Base-by-base conservation (phyloP, 2,329 filamentous ascomycete genomes). In the Xylaria sp. region DNA sequence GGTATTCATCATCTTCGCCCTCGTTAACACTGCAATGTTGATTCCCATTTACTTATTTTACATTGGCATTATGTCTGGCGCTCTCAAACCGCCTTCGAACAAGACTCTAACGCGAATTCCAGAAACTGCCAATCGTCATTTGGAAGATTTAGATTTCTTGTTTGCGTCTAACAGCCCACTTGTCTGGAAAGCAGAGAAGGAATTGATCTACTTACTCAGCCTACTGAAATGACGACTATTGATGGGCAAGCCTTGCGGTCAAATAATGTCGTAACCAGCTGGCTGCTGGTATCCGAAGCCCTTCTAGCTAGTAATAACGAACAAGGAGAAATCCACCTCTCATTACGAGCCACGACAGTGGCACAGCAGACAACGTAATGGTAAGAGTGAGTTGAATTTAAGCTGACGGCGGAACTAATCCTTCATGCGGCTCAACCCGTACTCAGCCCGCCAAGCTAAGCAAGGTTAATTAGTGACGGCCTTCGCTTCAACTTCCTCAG, bases 391-490 rank as follows among this genome's bases (percentile, higher is more conserved):
- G 45, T 31, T 47, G 25, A 47, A 47, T 31, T 7, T 84, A 87
- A 69, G 79, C 83, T 9, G 88, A 88, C 71, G 86, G 85, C 64
- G 76, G 83, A 23, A 74, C 79, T 1, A 63, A 77, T 19, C 74
- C 81, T 38, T 77, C 82, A 28, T 69, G 74, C 7, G 70, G 76
- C 33, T 76, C 70, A 60, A 38, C 66, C 11, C 64, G 67, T 11
- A 66, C 71, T 1, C 69, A 73, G 50, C 65, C 70, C 1, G 72
- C 70, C 19, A 63, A 72, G 56, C 46, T 35, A 12, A 35, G 28
- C 25, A 33, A 49, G 46, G 7, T 35, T 15, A 15, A 49, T 49
- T 49, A 19, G 28, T 25, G 46, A 49, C 11, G 25, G 28, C 28
- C 46, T 49, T 49, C 46, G 15, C 46, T n/a, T 49, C 46, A 49